Conservation (phyloP, 2,329 filamentous ascomycete species). For the Graphilbum ipis-grandicollis region DNA sequence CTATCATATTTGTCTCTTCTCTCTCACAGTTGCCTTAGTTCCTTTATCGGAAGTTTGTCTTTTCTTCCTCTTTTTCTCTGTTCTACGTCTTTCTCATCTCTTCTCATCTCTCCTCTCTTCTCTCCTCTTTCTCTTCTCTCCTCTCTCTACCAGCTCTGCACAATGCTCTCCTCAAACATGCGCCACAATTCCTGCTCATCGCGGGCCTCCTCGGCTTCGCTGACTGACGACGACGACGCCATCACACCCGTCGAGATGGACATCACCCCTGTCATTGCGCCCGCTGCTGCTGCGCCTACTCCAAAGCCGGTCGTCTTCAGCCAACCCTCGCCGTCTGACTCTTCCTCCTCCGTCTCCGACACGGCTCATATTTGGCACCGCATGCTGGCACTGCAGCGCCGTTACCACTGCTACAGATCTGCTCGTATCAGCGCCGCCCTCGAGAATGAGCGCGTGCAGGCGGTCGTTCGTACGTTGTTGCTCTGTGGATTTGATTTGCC, state of each 20-base stretch:
- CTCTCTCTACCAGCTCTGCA: neutral
- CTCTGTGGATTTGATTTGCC: no score
- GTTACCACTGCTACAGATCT: constrained; percentile 25
- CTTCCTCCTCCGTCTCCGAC: constrained; percentile 12
- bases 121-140: neutral
- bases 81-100: neutral
- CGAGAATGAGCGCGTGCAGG: constrained; percentile 17
- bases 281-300: no score
- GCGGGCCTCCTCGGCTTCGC: constrained; percentile 7
- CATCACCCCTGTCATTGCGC: neutral
- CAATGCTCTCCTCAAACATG: neutral
- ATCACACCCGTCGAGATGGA: constrained; percentile 5
- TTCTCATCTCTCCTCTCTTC: neutral
- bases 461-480: constrained; percentile 19
- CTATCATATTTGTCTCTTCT: no score
- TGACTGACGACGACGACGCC: constrained; percentile 10
- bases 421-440: constrained; percentile 25
- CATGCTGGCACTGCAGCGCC: constrained; percentile 23
- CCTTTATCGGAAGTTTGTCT: neutral
- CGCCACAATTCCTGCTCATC: constrained; percentile 1
- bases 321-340: constrained; percentile 1
- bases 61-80: neutral
- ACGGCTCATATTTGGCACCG: constrained; percentile 21
- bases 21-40: neutral
- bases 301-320: no score